Conservation (phyloP, 495 filamentous ascomycete species). For the Trichoderma gamsii region DNA sequence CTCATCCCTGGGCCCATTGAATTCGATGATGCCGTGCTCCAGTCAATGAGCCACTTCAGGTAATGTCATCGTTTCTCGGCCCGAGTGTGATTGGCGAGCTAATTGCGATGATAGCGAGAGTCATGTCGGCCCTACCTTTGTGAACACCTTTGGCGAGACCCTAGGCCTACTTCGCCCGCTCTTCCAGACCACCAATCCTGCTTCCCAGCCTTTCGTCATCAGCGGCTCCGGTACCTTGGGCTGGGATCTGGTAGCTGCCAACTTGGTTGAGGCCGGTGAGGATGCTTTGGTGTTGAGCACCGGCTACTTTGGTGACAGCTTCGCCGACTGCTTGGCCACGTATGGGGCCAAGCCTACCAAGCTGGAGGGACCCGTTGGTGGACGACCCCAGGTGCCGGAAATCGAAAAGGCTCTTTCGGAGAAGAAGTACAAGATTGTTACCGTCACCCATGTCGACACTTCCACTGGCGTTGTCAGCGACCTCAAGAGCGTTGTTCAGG, state of each 20-base stretch:
- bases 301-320: conserved; percentile 95
- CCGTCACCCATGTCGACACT: conserved; percentile 94
- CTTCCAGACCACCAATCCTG: conserved; percentile 76
- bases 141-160: conserved; percentile 84
- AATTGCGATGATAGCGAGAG: conserved; percentile 61
- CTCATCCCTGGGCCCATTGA: conserved; percentile 97
- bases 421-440: conserved; percentile 87
- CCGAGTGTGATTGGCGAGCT: background rate
- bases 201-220: conserved; percentile 86
- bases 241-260: conserved; percentile 92
- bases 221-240: conserved; percentile 92
- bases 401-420: conserved; percentile 80
- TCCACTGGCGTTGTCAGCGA: conserved; percentile 93
- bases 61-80: conserved; percentile 26
- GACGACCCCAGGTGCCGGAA: conserved; percentile 77
- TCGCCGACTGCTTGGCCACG: conserved; percentile 81
- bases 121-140: conserved; percentile 83
- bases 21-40: conserved; percentile 94
- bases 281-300: conserved; percentile 88
- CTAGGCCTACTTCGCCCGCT: conserved; percentile 83
- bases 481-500: conserved; percentile 70
- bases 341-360: conserved; percentile 88
- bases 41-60: conserved; percentile 95
- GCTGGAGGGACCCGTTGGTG: conserved; percentile 81
- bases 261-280: conserved; percentile 80